Percentiles rank a stretch among this genome's conserved stretches.
These are phyloP conservation scores for Vitis amurensis DNA, from an alignment of 164 flowering plant species.

Conservation along the genomic window DNA sequence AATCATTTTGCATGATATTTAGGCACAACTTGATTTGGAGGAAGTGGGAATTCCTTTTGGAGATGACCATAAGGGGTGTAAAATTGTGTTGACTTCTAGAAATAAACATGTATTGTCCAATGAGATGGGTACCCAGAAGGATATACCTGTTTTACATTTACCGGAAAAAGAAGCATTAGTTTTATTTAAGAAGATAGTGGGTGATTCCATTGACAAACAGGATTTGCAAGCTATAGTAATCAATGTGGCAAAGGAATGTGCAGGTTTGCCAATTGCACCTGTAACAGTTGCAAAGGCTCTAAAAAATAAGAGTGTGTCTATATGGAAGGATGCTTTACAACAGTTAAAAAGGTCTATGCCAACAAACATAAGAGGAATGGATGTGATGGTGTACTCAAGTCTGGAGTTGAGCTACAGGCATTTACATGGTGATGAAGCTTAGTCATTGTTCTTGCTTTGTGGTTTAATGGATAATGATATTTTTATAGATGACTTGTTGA, in stretches of 20 bases:
- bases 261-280: neutral
- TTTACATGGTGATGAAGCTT: no score
- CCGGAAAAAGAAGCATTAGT: neutral
- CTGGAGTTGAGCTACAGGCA: no score
- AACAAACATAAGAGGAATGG: no score
- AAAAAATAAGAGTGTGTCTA: neutral
- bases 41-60: neutral
- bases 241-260: neutral
- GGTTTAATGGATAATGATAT: neutral
- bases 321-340: conserved; percentile 1
- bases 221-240: neutral
- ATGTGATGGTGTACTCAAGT: no score
- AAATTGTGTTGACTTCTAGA: conserved; percentile 1
- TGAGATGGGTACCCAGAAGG: neutral
- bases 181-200: neutral
- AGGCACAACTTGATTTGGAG: no score
- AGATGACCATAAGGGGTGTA: neutral
- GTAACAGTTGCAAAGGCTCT: neutral
- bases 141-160: neutral
- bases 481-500: neutral
- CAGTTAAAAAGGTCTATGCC: neutral
- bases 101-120: neutral
- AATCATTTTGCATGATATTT: no score
- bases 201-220: neutral
- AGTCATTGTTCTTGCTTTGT: no score